These are phyloP conservation scores for Coemansia sp. DNA, from an alignment of 192 early-diverging fungal genomes.

Conservation along the genomic window DNA sequence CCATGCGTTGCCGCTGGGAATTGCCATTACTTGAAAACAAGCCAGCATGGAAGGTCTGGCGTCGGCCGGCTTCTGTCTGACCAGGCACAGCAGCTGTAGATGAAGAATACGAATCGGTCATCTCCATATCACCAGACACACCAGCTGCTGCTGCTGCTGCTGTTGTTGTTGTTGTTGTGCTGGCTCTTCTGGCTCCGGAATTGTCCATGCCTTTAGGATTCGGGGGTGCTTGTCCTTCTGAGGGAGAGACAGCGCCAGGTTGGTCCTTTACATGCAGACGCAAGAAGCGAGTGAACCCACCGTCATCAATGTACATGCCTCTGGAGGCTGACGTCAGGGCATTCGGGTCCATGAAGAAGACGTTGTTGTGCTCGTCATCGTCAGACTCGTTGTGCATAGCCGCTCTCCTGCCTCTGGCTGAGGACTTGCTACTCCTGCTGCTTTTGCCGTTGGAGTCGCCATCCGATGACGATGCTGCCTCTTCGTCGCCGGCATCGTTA, in stretches of 20 bases:
- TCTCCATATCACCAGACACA: slow-evolving; percentile 17
- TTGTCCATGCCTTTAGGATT: neutral
- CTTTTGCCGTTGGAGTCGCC: neutral
- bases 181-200: neutral
- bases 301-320: slow-evolving; percentile 55
- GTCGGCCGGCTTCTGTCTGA: neutral
- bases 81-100: neutral
- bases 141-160: too few species aligned
- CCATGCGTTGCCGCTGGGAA: slow-evolving; percentile 7
- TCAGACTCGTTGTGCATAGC: slow-evolving; percentile 46
- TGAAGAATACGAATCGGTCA: slow-evolving; percentile 13
- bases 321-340: slow-evolving; percentile 31
- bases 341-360: slow-evolving; percentile 51
- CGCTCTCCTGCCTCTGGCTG: slow-evolving; percentile 3
- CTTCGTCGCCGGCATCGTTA: neutral
- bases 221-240: neutral
- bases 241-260: slow-evolving; percentile 9
- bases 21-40: neutral
- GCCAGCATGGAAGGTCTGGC: neutral
- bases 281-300: slow-evolving; percentile 54
- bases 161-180: too few species aligned
- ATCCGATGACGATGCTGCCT: slow-evolving; percentile 2
- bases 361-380: slow-evolving; percentile 54
- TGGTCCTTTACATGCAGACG: slow-evolving; percentile 54
- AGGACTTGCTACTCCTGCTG: slow-evolving; percentile 10